phyloP scores from a whole-genome alignment of 2,329 filamentous ascomycete species.

The Colletotrichum sp. region DNA sequence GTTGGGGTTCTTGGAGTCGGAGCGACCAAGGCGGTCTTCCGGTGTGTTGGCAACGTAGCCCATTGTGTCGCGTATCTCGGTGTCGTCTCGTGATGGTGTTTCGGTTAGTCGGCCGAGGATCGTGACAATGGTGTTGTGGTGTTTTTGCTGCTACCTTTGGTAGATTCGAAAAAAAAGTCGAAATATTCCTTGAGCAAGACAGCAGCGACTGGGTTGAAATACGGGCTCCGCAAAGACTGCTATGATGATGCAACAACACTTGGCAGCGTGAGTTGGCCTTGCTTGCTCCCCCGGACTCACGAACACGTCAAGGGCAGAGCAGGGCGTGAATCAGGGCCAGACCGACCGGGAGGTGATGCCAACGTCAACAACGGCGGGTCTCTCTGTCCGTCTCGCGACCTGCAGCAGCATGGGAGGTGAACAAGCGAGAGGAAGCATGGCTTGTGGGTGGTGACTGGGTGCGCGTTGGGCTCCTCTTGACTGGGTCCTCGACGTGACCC shows the following conservation, averaged over 20 bases:
- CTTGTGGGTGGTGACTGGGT: not conserved
- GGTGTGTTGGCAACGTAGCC: slow-evolving; percentile 76
- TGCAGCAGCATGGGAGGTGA: not conserved
- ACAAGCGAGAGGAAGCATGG: not conserved
- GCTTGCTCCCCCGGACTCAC: not conserved
- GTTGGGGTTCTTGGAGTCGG: slow-evolving; percentile 83
- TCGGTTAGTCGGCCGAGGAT: not conserved
- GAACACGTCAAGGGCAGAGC: not conserved
- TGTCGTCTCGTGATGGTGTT: not conserved
- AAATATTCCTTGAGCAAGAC: too few species aligned
- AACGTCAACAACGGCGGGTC: not conserved
- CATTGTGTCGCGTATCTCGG: slow-evolving; percentile 48
- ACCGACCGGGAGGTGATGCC: not conserved
- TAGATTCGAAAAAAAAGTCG: not conserved
- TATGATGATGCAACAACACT: not conserved
- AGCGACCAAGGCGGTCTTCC: slow-evolving; percentile 77
- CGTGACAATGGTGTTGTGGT: not conserved
- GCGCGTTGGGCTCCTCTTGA: not conserved
- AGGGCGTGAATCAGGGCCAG: not conserved
- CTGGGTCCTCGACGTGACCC: not conserved
- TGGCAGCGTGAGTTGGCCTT: not conserved
- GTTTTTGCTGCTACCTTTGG: not conserved
- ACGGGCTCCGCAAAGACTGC: not conserved
- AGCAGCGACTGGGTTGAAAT: not conserved
- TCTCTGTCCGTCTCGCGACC: not conserved